These are phyloP conservation scores for Fraxinus velutina DNA, from an alignment of 305 asterid genomes.

Conservation along the genomic window DNA sequence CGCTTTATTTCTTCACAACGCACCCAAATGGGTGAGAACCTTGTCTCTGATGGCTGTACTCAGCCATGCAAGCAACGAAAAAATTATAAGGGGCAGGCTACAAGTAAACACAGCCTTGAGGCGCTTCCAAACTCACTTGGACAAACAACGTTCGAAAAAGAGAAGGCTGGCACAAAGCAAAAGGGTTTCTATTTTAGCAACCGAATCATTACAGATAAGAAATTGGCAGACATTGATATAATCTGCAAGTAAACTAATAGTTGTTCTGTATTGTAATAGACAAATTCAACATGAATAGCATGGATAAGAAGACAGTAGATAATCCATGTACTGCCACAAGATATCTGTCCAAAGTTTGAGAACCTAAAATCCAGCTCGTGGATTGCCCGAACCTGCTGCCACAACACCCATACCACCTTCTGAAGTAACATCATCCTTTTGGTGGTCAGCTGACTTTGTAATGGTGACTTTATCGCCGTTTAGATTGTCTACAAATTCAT, in stretches of 20 bases:
- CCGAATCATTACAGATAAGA: neutral
- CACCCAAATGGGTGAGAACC: neutral
- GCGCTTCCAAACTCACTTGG: neutral
- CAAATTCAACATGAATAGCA: neutral
- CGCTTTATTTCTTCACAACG: neutral
- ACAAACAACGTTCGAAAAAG: neutral
- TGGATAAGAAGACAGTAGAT: neutral
- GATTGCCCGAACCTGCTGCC: constrained; percentile 86
- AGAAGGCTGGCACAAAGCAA: neutral
- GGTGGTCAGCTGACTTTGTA: constrained; percentile 27
- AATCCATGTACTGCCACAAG: neutral
- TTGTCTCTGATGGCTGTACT: neutral
- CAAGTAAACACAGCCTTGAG: constrained; percentile 9
- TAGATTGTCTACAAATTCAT: constrained; percentile 60
- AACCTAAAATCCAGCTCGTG: constrained; percentile 66
- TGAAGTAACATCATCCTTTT: constrained; percentile 21
- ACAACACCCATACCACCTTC: constrained; percentile 80
- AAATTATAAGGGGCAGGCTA: neutral
- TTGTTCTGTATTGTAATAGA: neutral
- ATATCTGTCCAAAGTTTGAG: neutral
- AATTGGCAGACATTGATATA: neutral
- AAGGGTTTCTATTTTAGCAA: neutral
- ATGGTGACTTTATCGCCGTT: constrained; percentile 44
- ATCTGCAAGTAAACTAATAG: neutral
- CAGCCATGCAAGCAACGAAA: neutral